These are phyloP conservation scores for Zoysia pacifica DNA, from an alignment of 176 grass and related monocot species.

Conservation along the genomic window DNA sequence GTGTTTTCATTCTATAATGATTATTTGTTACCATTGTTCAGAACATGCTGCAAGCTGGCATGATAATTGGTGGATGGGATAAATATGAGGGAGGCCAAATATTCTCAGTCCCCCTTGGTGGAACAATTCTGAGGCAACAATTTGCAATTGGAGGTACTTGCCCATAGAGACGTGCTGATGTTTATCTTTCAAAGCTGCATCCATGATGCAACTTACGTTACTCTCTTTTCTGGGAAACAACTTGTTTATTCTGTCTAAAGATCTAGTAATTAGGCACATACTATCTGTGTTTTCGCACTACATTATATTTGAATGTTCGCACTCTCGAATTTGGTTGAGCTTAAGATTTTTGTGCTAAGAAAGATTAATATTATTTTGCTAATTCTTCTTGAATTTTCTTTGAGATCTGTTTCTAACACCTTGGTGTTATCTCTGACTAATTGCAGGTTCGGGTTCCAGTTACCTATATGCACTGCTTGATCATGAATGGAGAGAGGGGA, in stretches of 20 bases:
- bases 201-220: background rate
- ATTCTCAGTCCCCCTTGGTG: slow-evolving; percentile 88
- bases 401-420: background rate
- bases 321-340: background rate
- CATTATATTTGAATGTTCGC: background rate
- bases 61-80: slow-evolving; percentile 98
- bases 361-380: background rate
- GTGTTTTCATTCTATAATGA: background rate
- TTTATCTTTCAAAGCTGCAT: background rate
- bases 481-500: slow-evolving; percentile 93
- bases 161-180: background rate
- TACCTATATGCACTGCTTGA: slow-evolving; percentile 92
- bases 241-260: background rate
- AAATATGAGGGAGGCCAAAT: slow-evolving; percentile 97
- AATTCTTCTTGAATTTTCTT: background rate
- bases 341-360: background rate
- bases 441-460: slow-evolving; percentile 84
- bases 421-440: background rate
- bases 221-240: background rate
- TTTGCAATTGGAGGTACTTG: slow-evolving; percentile 88
- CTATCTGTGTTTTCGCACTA: background rate
- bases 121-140: slow-evolving; percentile 79
- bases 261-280: background rate
- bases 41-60: slow-evolving; percentile 96
- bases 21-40: slow-evolving; percentile 39